Evolutionary conservation across 2,329 filamentous ascomycete genomes (phyloP).

Genomic region (Ampelomyces quisqualis): DNA sequence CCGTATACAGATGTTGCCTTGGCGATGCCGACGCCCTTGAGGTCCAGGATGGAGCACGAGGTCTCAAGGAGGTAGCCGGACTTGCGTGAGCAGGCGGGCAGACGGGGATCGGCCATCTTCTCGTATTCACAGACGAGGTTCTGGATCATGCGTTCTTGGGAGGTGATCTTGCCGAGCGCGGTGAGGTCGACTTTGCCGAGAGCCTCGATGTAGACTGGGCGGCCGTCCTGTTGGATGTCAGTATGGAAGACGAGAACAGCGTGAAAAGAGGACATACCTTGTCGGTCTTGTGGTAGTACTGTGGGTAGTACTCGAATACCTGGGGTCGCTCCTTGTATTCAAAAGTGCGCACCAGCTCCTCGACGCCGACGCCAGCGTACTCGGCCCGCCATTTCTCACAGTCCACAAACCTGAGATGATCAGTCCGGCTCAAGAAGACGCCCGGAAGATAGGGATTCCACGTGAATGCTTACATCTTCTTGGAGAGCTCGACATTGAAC

Average conservation of each 20-base stretch:
- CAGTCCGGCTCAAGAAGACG: constrained; percentile 13
- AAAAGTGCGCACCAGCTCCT: constrained; percentile 77
- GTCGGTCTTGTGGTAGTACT: constrained; percentile 98
- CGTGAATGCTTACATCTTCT: constrained; percentile 76
- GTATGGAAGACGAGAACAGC: background rate
- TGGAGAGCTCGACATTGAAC: constrained; percentile 81
- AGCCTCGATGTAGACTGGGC: constrained; percentile 95
- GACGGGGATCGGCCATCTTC: constrained; percentile 86
- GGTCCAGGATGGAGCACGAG: constrained; percentile 97
- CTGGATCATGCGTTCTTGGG: constrained; percentile 87
- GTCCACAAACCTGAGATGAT: constrained; percentile 73
- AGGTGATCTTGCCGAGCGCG: constrained; percentile 91
- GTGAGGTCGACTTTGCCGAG: constrained; percentile 89
- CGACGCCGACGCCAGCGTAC: constrained; percentile 66
- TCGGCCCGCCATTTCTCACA: constrained; percentile 89
- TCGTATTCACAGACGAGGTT: constrained; percentile 98
- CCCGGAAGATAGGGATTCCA: too few relatives aligned
- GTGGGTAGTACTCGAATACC: constrained; percentile 89
- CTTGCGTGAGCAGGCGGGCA: constrained; percentile 95
- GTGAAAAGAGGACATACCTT: constrained; percentile 52
- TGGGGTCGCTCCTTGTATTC: constrained; percentile 82
- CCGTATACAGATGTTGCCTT: constrained; percentile 82
- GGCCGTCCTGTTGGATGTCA: constrained; percentile 69
- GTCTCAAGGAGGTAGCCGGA: constrained; percentile 88
- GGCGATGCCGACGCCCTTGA: constrained; percentile 86